Evolutionary conservation across 148 eudicot species (phyloP).

Genomic region (Rhododendron williamsianum): DNA sequence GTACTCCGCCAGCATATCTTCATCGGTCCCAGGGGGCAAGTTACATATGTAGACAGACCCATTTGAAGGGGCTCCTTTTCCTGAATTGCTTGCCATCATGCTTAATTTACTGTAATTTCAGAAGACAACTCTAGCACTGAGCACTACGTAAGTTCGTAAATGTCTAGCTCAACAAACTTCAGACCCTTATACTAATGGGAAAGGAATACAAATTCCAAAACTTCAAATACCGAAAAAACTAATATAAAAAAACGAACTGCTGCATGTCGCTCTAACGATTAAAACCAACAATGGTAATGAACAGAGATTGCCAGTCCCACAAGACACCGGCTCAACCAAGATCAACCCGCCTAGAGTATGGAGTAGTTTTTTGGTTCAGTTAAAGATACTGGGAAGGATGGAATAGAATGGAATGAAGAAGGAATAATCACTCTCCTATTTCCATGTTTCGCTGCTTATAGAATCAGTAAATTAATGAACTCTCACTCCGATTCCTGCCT

Average conservation of each 20-base stretch:
- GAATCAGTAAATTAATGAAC: neutral
- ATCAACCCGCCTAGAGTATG: neutral
- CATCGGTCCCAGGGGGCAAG: conserved; percentile 87
- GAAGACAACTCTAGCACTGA: conserved; percentile 3
- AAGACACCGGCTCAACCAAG: neutral
- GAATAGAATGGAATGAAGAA: neutral
- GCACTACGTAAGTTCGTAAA: neutral
- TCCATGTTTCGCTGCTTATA: neutral
- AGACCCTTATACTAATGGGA: neutral
- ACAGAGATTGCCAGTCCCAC: neutral
- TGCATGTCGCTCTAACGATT: neutral
- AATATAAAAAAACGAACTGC: neutral
- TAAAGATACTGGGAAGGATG: neutral
- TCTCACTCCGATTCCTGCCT: neutral
- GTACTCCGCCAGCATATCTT: conserved; percentile 79
- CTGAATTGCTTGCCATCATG: conserved; percentile 57
- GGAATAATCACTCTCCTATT: neutral
- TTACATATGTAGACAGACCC: conserved; percentile 84
- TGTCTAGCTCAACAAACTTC: neutral
- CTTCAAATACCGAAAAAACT: neutral
- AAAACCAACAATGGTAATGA: neutral
- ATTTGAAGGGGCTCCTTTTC: conserved; percentile 63
- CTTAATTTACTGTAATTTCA: conserved; percentile 46
- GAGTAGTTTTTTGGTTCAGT: neutral
- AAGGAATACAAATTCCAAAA: neutral